A percentile compares a stretch with the other conserved stretches of the same genome.
phyloP scores from a whole-genome alignment of 2,329 filamentous ascomycete genomes.

The Fusarium torulosum region DNA sequence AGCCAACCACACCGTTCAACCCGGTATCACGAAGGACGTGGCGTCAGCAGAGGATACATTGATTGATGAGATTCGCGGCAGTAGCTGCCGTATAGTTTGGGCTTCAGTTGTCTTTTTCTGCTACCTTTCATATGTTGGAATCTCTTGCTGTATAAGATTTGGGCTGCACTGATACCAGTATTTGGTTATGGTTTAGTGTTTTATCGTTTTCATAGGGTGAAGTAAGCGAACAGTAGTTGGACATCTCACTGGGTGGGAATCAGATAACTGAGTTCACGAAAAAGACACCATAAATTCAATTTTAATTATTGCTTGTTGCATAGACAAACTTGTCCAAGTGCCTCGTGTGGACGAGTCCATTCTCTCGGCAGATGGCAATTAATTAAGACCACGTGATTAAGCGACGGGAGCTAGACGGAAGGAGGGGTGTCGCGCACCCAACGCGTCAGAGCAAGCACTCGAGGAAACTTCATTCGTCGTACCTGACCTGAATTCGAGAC shows the following conservation, averaged over 20 bases:
- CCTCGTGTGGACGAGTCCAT: too few species aligned
- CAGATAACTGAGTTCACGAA: background rate
- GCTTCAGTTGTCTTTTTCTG: background rate
- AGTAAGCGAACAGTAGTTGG: background rate
- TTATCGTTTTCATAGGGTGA: background rate
- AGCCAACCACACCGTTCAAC: constrained; percentile 16
- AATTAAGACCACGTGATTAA: constrained; percentile 40
- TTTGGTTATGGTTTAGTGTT: constrained; percentile 6
- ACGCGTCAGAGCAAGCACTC: constrained; percentile 34
- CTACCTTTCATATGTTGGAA: background rate
- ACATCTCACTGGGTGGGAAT: background rate
- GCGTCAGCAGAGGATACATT: background rate
- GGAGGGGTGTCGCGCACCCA: constrained; percentile 36
- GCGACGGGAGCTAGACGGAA: constrained; percentile 10
- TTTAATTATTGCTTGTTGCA: background rate
- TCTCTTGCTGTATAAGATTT: background rate
- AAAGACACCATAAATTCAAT: background rate
- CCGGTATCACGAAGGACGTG: constrained; percentile 6
- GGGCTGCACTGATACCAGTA: background rate
- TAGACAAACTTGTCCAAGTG: background rate
- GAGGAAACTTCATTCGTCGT: constrained; percentile 23
- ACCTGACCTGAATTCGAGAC: constrained; percentile 15
- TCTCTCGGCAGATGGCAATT: background rate
- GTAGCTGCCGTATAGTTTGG: background rate
- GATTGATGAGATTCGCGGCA: background rate